These are phyloP conservation scores for Ettlia oleoabundans DNA, from an alignment of 139 green algal genomes.

Conservation along the genomic window DNA sequence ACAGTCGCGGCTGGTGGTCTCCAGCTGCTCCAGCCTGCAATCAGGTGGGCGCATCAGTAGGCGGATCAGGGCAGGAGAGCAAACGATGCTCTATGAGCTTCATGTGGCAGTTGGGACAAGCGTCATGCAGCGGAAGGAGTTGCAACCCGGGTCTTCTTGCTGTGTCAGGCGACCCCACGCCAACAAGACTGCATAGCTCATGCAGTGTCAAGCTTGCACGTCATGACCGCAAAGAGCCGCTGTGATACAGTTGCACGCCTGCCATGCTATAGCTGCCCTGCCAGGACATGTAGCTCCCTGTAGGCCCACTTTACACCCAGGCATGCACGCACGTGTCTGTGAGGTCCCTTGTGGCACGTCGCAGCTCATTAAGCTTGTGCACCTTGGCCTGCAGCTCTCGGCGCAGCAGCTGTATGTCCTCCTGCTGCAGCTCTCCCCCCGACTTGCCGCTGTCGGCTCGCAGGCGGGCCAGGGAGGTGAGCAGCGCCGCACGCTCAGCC, in stretches of 20 bases:
- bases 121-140: too few relatives aligned
- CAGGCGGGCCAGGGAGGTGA: slow-evolving; percentile 75
- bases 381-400: slow-evolving; percentile 84
- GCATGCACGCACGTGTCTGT: slow-evolving; percentile 33
- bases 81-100: not conserved
- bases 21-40: slow-evolving; percentile 40
- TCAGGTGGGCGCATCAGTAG: not conserved
- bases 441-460: slow-evolving; percentile 63
- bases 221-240: too few relatives aligned
- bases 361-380: slow-evolving; percentile 85
- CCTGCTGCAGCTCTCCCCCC: slow-evolving; percentile 81
- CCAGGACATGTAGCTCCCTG: too few relatives aligned
- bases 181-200: too few relatives aligned
- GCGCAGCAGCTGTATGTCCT: slow-evolving; percentile 76
- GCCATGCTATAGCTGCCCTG: too few relatives aligned
- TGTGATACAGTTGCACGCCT: too few relatives aligned
- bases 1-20: slow-evolving; percentile 53
- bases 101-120: too few relatives aligned
- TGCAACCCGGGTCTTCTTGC: too few relatives aligned
- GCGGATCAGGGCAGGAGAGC: not conserved
- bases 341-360: slow-evolving; percentile 38
- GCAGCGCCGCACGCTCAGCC: slow-evolving; percentile 57
- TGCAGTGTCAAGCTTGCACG: too few relatives aligned
- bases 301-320: not conserved
- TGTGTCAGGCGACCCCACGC: too few relatives aligned